phyloP scores from a whole-genome alignment of 2,329 filamentous ascomycete species.

The Arthrobotrys entomopaga region DNA sequence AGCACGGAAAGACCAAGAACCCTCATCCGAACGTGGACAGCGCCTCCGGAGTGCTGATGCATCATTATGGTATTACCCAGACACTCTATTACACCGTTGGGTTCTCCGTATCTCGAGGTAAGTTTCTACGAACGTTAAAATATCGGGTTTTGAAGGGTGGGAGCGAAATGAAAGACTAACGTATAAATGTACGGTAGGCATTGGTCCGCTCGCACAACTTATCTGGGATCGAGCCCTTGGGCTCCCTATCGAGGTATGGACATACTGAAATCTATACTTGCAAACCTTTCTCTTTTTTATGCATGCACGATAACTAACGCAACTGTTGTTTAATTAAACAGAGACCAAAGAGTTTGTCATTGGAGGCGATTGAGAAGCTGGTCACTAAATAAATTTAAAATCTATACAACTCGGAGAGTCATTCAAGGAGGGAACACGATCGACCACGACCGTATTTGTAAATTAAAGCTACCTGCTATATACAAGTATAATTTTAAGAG shows the following conservation, averaged over 20 bases:
- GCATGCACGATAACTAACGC: not conserved
- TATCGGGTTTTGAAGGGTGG: no score
- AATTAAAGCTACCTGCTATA: constrained; percentile 6
- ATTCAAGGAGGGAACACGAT: not conserved
- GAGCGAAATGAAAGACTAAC: constrained; percentile 1
- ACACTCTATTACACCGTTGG: constrained; percentile 90
- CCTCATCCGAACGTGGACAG: constrained; percentile 97
- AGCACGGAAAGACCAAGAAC: constrained; percentile 99
- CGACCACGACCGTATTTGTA: constrained; percentile 16
- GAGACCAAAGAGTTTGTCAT: constrained; percentile 94
- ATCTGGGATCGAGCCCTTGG: constrained; percentile 96
- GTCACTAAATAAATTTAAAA: constrained; percentile 60
- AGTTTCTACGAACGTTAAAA: not conserved
- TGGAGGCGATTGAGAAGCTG: constrained; percentile 82
- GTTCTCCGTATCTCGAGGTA: constrained; percentile 73
- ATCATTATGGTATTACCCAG: constrained; percentile 95
- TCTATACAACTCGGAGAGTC: no score
- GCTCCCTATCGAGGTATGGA: constrained; percentile 80
- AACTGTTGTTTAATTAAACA: constrained; percentile 10
- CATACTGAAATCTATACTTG: not conserved
- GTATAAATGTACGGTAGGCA: constrained; percentile 64
- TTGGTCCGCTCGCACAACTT: constrained; percentile 91
- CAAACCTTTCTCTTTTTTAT: not conserved
- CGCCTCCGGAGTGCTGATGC: constrained; percentile 91
- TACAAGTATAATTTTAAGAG: no score